A percentile compares a stretch with the other conserved stretches of the same genome.
These are phyloP conservation scores for Drechslerella dactyloides DNA, from an alignment of 2,329 filamentous ascomycete genomes.

Conservation along the genomic window DNA sequence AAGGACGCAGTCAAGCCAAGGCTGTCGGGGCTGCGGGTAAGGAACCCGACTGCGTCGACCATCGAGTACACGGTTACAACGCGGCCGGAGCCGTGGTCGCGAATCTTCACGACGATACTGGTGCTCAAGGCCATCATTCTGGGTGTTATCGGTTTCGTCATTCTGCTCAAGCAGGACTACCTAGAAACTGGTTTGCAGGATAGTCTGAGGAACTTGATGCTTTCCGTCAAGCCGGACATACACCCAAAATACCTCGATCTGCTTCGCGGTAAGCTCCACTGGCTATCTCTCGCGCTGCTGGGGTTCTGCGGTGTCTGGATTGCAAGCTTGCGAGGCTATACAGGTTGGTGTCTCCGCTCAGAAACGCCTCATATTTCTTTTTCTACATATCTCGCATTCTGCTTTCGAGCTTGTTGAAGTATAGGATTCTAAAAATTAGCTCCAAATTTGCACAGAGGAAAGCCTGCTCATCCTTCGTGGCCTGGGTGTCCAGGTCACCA, in stretches of 20 bases:
- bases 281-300: conserved; percentile 43
- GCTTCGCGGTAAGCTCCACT: conserved; percentile 39
- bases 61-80: conserved; percentile 91
- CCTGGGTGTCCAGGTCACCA: conserved; percentile 86
- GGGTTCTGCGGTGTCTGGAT: conserved; percentile 44
- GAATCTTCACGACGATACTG: conserved; percentile 60
- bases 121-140: conserved; percentile 61
- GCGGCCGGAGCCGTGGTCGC: conserved; percentile 55
- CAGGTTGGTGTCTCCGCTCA: conserved; percentile 28
- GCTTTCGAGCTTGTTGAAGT: too few species aligned
- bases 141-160: conserved; percentile 42
- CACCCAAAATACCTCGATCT: conserved; percentile 39
- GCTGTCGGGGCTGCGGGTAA: conserved; percentile 63
- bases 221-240: conserved; percentile 31
- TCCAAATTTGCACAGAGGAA: conserved; percentile 68
- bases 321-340: conserved; percentile 43
- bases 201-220: conserved; percentile 22
- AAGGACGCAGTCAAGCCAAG: conserved; percentile 23
- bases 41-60: conserved; percentile 83
- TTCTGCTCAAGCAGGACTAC: conserved; percentile 44
- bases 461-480: conserved; percentile 86
- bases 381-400: conserved; percentile 9
- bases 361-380: conserved; percentile 8
- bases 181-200: conserved; percentile 35
- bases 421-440: conserved; percentile 9